Conservation (phyloP, 208 protist genomes). For the Leishmania guyanensis region DNA sequence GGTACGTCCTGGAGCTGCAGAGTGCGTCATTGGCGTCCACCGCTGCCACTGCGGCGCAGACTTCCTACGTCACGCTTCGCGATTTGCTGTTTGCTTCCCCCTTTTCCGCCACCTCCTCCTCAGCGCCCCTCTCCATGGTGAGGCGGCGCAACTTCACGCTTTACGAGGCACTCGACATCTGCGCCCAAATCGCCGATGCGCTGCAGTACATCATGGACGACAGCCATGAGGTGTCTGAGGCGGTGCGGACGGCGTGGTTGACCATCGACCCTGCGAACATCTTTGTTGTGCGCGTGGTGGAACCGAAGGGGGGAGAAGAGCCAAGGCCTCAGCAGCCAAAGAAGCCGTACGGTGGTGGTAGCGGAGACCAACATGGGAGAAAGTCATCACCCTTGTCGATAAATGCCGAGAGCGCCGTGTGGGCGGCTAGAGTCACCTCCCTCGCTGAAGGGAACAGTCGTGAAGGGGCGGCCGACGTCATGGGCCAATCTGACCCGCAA, state of each 20-base stretch:
- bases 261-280: constrained; percentile 61
- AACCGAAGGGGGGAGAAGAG: background rate
- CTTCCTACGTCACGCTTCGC: constrained; percentile 26
- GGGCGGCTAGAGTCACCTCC: background rate
- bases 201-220: constrained; percentile 79
- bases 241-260: constrained; percentile 47
- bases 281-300: constrained; percentile 34
- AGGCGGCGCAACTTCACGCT: constrained; percentile 43
- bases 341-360: background rate
- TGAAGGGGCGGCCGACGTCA: background rate
- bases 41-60: background rate
- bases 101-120: constrained; percentile 10
- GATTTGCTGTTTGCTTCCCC: constrained; percentile 45
- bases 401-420: background rate
- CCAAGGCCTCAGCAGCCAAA: background rate
- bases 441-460: background rate
- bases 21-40: background rate
- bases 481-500: background rate
- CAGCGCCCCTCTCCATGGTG: constrained; percentile 38
- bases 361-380: background rate
- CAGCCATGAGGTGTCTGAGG: constrained; percentile 39
- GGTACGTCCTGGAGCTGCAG: constrained; percentile 40
- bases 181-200: constrained; percentile 56
- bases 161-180: constrained; percentile 47
- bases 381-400: background rate